Percentiles rank a stretch among this genome's conserved stretches.
phyloP scores from a whole-genome alignment of 2,329 filamentous ascomycete species.

The Alternaria viburni region DNA sequence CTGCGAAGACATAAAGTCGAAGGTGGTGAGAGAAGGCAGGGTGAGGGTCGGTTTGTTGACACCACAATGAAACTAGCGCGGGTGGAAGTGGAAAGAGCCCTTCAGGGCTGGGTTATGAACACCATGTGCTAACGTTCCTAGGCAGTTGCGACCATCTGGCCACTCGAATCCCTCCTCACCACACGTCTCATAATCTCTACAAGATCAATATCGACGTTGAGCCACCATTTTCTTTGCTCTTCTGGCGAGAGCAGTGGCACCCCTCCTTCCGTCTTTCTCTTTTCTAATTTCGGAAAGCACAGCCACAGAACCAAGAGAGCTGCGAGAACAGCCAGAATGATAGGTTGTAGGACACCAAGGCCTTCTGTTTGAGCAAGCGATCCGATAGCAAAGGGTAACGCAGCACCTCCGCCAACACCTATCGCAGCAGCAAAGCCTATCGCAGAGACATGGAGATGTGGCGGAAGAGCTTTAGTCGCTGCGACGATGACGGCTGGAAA shows the following conservation, averaged over 20 bases:
- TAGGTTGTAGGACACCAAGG: slow-evolving; percentile 63
- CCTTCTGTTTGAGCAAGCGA: slow-evolving; percentile 67
- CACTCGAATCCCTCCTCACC: neutral
- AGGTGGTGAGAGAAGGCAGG: neutral
- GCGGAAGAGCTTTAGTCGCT: slow-evolving; percentile 73
- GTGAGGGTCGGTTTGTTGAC: neutral
- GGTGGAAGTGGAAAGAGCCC: neutral
- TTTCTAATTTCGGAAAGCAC: slow-evolving; percentile 26
- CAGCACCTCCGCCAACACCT: slow-evolving; percentile 72
- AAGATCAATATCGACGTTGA: neutral
- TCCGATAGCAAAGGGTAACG: slow-evolving; percentile 68
- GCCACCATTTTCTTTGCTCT: neutral
- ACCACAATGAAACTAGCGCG: neutral
- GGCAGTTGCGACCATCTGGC: too few species aligned
- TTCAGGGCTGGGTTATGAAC: neutral
- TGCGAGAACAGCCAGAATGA: slow-evolving; percentile 59
- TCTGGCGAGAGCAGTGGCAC: neutral
- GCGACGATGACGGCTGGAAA: slow-evolving; percentile 76
- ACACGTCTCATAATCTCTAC: neutral
- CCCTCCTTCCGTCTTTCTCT: neutral
- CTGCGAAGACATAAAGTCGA: neutral
- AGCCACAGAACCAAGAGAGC: slow-evolving; percentile 59
- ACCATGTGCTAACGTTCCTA: neutral
- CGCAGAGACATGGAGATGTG: slow-evolving; percentile 73
- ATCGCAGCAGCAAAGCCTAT: slow-evolving; percentile 80